Evolutionary conservation across 768 basidiomycete genomes (phyloP).

Genomic region (Psilocybe cyanescens): DNA sequence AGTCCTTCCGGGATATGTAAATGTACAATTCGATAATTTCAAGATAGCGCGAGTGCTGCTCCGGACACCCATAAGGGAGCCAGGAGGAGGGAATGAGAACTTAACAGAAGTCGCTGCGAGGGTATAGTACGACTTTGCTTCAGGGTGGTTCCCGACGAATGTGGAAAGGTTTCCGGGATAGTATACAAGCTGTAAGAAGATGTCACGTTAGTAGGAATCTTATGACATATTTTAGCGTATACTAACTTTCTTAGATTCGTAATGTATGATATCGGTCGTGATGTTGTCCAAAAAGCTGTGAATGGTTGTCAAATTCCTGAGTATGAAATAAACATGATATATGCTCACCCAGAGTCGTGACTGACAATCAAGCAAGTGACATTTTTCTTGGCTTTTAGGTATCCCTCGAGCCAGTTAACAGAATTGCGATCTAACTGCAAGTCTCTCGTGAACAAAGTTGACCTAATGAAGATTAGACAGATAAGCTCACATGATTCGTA

Average conservation of each 20-base stretch:
- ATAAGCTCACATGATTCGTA: slow-evolving; percentile 80
- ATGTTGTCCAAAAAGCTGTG: slow-evolving; percentile 90
- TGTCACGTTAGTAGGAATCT: neutral
- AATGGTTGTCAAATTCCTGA: neutral
- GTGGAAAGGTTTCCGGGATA: slow-evolving; percentile 91
- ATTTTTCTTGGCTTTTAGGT: slow-evolving; percentile 78
- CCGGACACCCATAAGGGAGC: slow-evolving; percentile 95
- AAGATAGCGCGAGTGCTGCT: slow-evolving; percentile 96
- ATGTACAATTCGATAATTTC: slow-evolving; percentile 90
- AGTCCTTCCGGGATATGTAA: slow-evolving; percentile 86
- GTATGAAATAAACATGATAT: neutral
- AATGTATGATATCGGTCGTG: slow-evolving; percentile 97
- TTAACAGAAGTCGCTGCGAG: slow-evolving; percentile 92
- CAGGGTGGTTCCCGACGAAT: slow-evolving; percentile 89
- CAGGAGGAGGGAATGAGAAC: slow-evolving; percentile 95
- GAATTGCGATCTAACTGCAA: slow-evolving; percentile 77
- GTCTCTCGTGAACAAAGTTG: slow-evolving; percentile 69
- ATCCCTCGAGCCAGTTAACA: slow-evolving; percentile 91
- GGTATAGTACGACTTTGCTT: slow-evolving; percentile 96
- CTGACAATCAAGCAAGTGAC: slow-evolving; percentile 93
- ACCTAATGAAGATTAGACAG: slow-evolving; percentile 26
- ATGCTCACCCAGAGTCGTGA: slow-evolving; percentile 89
- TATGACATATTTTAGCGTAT: neutral
- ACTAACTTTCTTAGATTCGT: slow-evolving; percentile 86
- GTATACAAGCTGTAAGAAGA: slow-evolving; percentile 71